phyloP scores from a whole-genome alignment of 2,329 filamentous ascomycete species.

The Hymenoscyphus fructigenus region DNA sequence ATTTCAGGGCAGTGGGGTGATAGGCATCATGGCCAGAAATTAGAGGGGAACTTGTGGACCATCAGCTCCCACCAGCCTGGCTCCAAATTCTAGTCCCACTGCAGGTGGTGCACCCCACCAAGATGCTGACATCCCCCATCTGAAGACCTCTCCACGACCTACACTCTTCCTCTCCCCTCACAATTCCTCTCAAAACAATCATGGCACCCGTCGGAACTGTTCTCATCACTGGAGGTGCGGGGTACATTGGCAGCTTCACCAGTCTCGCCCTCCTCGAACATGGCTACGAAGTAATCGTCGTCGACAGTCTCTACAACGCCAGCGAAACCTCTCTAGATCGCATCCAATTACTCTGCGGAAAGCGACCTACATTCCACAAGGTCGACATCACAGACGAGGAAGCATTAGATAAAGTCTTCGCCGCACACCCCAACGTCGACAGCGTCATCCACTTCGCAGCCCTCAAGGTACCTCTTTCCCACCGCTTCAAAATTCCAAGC shows the following conservation, averaged over 20 bases:
- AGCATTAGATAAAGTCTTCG: conserved; percentile 82
- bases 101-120: not conserved
- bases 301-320: conserved; percentile 97
- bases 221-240: conserved; percentile 82
- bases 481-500: conserved; percentile 9
- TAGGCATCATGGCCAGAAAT: not conserved
- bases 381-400: conserved; percentile 85
- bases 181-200: conserved; percentile 24
- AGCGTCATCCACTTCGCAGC: conserved; percentile 99
- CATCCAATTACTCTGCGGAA: conserved; percentile 90
- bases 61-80: not conserved
- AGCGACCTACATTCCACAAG: conserved; percentile 81
- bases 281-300: conserved; percentile 93
- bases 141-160: not conserved
- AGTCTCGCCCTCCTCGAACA: conserved; percentile 87
- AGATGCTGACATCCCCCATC: not conserved
- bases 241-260: conserved; percentile 99
- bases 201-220: conserved; percentile 81
- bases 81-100: not conserved
- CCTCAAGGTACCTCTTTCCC: conserved; percentile 67
- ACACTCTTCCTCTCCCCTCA: conserved; percentile 9
- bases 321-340: conserved; percentile 88
- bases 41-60: not conserved
- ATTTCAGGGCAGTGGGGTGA: not conserved
- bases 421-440: conserved; percentile 88